A percentile compares a stretch with the other conserved stretches of the same genome.
Conservation (phyloP, 441 rosid genomes). For the Gossypium davidsonii region DNA sequence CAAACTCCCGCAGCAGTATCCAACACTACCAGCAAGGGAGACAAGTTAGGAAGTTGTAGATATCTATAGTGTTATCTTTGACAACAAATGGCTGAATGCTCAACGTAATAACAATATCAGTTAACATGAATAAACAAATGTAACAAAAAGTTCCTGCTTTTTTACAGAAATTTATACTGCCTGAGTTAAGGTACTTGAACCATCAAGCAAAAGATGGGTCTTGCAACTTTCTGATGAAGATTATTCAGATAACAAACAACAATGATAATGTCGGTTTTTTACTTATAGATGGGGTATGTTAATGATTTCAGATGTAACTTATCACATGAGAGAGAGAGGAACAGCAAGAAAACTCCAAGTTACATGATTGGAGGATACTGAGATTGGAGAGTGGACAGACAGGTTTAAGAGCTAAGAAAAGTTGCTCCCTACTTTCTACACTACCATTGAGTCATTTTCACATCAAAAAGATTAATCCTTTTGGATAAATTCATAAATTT, state of each 20-base stretch:
- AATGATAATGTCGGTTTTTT: background rate
- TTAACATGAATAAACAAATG: background rate
- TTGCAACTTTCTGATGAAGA: background rate
- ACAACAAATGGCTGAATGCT: background rate
- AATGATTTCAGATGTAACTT: background rate
- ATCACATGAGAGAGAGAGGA: background rate
- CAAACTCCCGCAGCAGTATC: slow-evolving; percentile 99
- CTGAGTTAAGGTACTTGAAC: background rate
- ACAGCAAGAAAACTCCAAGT: background rate
- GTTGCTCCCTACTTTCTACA: background rate
- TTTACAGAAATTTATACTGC: background rate
- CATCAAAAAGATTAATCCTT: no score
- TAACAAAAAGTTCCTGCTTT: background rate
- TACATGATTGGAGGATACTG: background rate
- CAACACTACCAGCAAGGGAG: slow-evolving; percentile 49
- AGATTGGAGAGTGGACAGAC: background rate
- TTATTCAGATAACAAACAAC: background rate
- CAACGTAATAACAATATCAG: background rate
- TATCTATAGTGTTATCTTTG: background rate
- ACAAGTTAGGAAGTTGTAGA: slow-evolving; percentile 5
- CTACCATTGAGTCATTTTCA: no score
- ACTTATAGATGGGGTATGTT: background rate
- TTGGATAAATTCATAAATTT: background rate
- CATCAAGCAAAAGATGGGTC: background rate
- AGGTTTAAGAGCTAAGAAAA: slow-evolving; percentile 1